Evolutionary conservation across 495 filamentous ascomycete genomes (phyloP).

Genomic region (Margaritispora aquatica): DNA sequence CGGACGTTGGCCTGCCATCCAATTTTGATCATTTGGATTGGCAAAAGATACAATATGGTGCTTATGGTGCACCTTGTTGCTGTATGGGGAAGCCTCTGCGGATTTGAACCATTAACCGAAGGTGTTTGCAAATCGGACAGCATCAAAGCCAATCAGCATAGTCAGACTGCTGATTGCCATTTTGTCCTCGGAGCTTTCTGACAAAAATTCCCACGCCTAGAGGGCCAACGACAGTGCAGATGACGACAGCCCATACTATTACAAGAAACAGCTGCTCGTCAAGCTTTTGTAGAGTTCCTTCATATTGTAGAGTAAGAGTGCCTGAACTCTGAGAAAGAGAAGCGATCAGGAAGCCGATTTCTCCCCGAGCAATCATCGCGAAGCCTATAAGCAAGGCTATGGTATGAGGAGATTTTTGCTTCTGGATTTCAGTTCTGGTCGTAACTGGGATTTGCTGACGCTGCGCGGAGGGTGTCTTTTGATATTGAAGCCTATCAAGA

Average conservation of each 20-base stretch:
- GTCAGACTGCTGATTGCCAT: neutral
- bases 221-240: slow-evolving; percentile 72
- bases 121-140: too few relatives aligned
- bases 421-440: neutral
- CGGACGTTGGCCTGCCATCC: neutral
- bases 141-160: neutral
- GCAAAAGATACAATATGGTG: neutral
- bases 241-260: slow-evolving; percentile 66
- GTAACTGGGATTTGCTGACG: neutral
- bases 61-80: too few relatives aligned
- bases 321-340: slow-evolving; percentile 42
- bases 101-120: neutral
- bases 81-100: neutral
- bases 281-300: slow-evolving; percentile 10
- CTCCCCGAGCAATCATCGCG: slow-evolving; percentile 71
- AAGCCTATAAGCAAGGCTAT: slow-evolving; percentile 32
- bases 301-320: slow-evolving; percentile 4
- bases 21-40: neutral
- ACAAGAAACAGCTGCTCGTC: slow-evolving; percentile 52
- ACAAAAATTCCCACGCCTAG: slow-evolving; percentile 59
- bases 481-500: neutral
- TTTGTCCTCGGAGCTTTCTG: slow-evolving; percentile 5
- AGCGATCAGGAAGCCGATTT: slow-evolving; percentile 75
- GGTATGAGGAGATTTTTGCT: slow-evolving; percentile 1
- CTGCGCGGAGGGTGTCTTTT: neutral